Base-by-base conservation (phyloP, 1,284 basidiomycete genomes). In the Boletellus deceptivus region DNA sequence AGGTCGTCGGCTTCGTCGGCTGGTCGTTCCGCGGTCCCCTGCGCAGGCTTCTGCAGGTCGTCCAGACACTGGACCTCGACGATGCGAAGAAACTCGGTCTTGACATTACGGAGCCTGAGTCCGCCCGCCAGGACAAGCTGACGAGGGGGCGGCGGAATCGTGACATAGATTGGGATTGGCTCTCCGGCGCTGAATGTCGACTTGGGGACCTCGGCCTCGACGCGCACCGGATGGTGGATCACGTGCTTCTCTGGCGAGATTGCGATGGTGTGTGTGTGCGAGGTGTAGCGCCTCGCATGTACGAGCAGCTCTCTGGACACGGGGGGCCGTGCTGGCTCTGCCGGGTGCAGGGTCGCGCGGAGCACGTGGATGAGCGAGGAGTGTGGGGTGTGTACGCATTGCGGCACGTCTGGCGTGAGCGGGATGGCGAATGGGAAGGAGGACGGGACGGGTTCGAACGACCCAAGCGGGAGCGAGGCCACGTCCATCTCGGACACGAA, bases 351-450 rank as follows among this genome's bases (percentile, higher is more conserved):
- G 4, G 76, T 80, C 27, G 85, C 89, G 9, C 77, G 83, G 46
- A 91, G 71, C 16, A 75, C 72, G 63, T 91, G 84, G 14, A 75
- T 75, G 43, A 91, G 72, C 1, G 81, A 80, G 3, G 88, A 91
- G 56, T 77, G 78, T 4, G 83, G 73, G 2, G 86, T 86, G 59
- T 83, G 80, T 20, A 91, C 72, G 43, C 86, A 87, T 67, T 91
- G 89, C 0, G 89, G 88, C 8, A 84, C 82, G 63, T 91, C 89
- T 43, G 77, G 67, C 52, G 75, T 79, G 47, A 91, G 75, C 7
- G 87, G 89, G 55, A 91, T 83, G 16, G 89, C 79, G 65, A 91
- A 91, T 17, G 84, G 82, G 54, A 88, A 79, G 16, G 82, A 79
- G 4, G 83, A 77, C 3, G 85, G 83, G 52, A 83, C 62, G 27